Conservation (phyloP, 208 protist genomes). For the Acanthamoeba healyi region DNA sequence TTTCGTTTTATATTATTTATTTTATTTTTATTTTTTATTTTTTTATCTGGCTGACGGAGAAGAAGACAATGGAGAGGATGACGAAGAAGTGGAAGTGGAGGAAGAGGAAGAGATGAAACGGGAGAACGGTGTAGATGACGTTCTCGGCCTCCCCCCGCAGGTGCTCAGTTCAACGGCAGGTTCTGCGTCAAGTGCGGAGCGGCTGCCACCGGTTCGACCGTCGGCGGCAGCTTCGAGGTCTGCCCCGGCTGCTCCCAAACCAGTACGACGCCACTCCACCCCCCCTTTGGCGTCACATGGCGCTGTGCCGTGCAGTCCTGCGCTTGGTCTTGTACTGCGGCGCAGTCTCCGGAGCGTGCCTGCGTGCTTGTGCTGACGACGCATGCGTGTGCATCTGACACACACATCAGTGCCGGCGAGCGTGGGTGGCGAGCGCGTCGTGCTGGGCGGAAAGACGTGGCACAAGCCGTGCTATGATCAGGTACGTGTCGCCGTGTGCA, state of each 20-base stretch:
- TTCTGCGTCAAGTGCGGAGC: conserved; percentile 63
- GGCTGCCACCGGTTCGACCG: conserved; percentile 20
- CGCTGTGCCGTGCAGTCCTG: background rate
- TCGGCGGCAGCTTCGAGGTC: conserved; percentile 36
- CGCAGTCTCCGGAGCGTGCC: too few relatives aligned
- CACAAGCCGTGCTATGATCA: conserved; percentile 64
- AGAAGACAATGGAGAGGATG: background rate
- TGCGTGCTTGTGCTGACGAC: background rate
- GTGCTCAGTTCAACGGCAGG: conserved; percentile 44
- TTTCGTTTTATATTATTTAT: too few relatives aligned
- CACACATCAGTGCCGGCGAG: background rate
- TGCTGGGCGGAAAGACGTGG: conserved; percentile 32
- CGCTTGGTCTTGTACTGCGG: background rate
- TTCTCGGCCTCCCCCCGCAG: background rate
- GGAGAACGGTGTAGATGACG: background rate
- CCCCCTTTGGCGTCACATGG: background rate
- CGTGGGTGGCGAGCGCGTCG: background rate
- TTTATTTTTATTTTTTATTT: too few relatives aligned
- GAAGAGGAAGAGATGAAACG: background rate
- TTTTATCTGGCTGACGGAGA: too few relatives aligned
- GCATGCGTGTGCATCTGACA: background rate
- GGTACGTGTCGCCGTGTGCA: background rate
- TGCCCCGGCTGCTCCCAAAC: conserved; percentile 42
- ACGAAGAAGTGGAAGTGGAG: background rate
- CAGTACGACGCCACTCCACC: background rate